phyloP scores from a whole-genome alignment of 768 basidiomycete species.

The Phlebiopsis flavidoalba region DNA sequence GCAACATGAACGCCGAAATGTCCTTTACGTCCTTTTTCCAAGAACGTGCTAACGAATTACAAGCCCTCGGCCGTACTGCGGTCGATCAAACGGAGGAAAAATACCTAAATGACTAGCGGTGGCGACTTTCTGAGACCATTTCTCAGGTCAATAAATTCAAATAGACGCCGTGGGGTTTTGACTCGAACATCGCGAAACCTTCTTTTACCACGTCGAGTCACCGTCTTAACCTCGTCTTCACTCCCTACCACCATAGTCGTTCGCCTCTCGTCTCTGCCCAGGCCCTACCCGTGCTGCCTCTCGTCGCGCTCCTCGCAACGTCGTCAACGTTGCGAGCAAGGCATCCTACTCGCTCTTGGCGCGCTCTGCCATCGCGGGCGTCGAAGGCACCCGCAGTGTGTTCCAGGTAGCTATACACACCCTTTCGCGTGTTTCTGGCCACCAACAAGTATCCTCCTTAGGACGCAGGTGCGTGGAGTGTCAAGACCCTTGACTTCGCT shows the following conservation, averaged over 20 bases:
- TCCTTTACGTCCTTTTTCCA: neutral
- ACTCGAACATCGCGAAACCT: neutral
- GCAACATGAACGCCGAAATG: too few relatives aligned
- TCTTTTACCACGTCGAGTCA: conserved; percentile 10
- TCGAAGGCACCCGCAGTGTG: conserved; percentile 26
- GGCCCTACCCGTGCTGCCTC: conserved; percentile 58
- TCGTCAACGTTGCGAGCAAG: conserved; percentile 34
- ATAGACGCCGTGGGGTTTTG: neutral
- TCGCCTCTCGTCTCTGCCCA: conserved; percentile 63
- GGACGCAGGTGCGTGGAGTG: conserved; percentile 53
- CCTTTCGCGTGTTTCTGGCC: neutral
- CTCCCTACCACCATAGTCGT: conserved; percentile 49
- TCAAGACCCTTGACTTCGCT: conserved; percentile 96
- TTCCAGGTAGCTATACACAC: conserved; percentile 31
- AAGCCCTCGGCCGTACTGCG: neutral
- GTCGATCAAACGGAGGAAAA: neutral
- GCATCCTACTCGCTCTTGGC: conserved; percentile 66
- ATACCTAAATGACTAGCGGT: neutral
- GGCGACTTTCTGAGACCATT: neutral
- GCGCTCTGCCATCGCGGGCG: conserved; percentile 32
- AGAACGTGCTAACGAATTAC: neutral
- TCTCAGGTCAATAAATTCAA: neutral
- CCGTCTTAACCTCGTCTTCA: neutral
- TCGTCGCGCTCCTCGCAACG: conserved; percentile 56
- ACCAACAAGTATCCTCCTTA: neutral